Base-by-base conservation (phyloP, 495 filamentous ascomycete genomes). In the Filosporella fistucella region DNA sequence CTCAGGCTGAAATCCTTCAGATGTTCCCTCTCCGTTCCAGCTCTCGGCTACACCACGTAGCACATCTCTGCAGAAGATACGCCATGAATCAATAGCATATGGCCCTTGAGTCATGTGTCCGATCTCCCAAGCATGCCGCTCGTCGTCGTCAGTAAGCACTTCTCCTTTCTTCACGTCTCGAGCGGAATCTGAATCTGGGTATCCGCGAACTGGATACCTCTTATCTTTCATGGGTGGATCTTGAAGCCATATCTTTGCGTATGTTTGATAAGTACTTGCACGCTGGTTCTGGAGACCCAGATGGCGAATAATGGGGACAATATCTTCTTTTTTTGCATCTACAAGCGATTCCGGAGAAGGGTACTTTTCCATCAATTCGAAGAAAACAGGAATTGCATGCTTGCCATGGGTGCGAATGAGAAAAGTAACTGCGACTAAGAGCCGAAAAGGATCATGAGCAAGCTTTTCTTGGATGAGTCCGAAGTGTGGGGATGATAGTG, bases 11-110 rank as follows among this genome's bases (percentile, higher is more conserved):
- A 78, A 78, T 17, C 43, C 17, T 16, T 43, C 26, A 5, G 16
- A 21, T 17, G 49, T 50, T 1, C 59, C 62, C 42, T 66, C 58
- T 3, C 84, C 84, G 52, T 75, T 80, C 77, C 82, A 86, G 39
- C 78, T 76, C 1, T 62, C 56, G 7, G 80, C 80, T 17, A 78
- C 47, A 0, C 77, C 82, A 2, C 89, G 71, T 24, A 96, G 60
- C 36, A 73, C 72, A 63, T 97, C 91, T 1, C 91, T 75, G 57
- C 89, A 95, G 62, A 96, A 96, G 45, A 96, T 95, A 3, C 93
- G 76, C 88, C 89, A 97, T 49, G 84, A 89, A 63, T 97, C 91
- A 29, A 95, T 65, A 0, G 90, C 87, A 63, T 97, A 97, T 1
- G 81, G 75, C 1, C 93, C 91, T n/a, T 86, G 84, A 0, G 90